phyloP scores from a whole-genome alignment of 805 yeast genomes.

The Scheffersomyces lignosus region DNA sequence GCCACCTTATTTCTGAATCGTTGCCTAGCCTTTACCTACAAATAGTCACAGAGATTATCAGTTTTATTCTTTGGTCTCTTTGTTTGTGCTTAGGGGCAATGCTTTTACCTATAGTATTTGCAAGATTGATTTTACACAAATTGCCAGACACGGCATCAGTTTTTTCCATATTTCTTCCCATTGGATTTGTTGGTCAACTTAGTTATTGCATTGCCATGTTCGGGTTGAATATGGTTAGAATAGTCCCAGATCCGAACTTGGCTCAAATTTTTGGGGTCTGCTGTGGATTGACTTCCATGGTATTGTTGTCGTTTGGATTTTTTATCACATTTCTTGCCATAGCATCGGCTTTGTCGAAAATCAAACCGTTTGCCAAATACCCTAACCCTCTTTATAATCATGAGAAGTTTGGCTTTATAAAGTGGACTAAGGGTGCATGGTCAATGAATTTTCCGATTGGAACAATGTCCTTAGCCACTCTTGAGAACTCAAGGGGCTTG shows the following conservation, averaged over 20 bases:
- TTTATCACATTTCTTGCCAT: constrained; percentile 45
- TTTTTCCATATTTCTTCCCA: constrained; percentile 72
- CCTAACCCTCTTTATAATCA: constrained; percentile 23
- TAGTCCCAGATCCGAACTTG: constrained; percentile 12
- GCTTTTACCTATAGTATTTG: constrained; percentile 51
- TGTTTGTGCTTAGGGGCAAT: constrained; percentile 63
- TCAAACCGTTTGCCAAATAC: constrained; percentile 32
- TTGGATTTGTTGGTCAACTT: constrained; percentile 88
- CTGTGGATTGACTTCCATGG: not conserved
- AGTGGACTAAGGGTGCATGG: constrained; percentile 50
- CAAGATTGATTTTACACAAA: constrained; percentile 58
- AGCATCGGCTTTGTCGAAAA: constrained; percentile 42
- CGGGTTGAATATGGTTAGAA: constrained; percentile 42
- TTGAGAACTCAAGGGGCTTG: constrained; percentile 40
- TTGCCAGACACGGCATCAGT: constrained; percentile 56
- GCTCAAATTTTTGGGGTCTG: not conserved
- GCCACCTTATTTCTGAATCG: constrained; percentile 50
- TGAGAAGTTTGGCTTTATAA: constrained; percentile 17
- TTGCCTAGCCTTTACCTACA: constrained; percentile 46
- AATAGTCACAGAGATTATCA: constrained; percentile 53
- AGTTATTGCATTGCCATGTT: constrained; percentile 62
- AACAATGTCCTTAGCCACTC: constrained; percentile 59
- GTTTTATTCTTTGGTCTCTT: constrained; percentile 65
- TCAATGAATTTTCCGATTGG: constrained; percentile 92
- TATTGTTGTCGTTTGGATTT: constrained; percentile 56